Conservation (phyloP, 2,329 filamentous ascomycete genomes). For the Exophiala mesophila region DNA sequence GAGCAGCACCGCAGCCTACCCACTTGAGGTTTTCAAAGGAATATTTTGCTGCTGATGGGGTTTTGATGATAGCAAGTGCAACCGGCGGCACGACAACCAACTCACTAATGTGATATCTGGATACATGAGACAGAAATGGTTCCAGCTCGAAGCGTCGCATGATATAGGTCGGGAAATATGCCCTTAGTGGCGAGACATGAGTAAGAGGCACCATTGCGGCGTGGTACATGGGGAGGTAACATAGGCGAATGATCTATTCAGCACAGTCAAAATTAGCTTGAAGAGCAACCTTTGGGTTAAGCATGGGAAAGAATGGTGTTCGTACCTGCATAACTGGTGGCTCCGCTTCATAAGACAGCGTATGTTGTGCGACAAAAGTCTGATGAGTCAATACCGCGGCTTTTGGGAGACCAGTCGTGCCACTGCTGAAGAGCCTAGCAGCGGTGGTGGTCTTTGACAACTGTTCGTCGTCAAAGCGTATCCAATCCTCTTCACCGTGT, state of each 20-base stretch:
- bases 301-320: constrained; percentile 6
- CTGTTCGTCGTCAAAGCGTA: constrained; percentile 38
- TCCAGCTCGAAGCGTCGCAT: constrained; percentile 43
- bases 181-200: constrained; percentile 42
- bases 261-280: too few relatives aligned
- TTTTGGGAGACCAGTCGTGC: constrained; percentile 61
- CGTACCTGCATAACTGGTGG: not conserved
- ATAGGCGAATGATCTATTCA: constrained; percentile 7
- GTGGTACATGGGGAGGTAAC: constrained; percentile 49
- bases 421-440: constrained; percentile 53
- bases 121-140: constrained; percentile 37
- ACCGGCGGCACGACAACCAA: constrained; percentile 47
- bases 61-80: constrained; percentile 32
- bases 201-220: constrained; percentile 45
- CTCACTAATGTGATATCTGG: constrained; percentile 44
- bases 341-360: constrained; percentile 28
- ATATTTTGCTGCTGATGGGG: constrained; percentile 7
- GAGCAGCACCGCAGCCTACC: constrained; percentile 46
- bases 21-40: constrained; percentile 39
- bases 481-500: constrained; percentile 45
- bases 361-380: constrained; percentile 54
- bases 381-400: constrained; percentile 54
- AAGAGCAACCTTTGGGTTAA: constrained; percentile 1
- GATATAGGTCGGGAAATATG: constrained; percentile 44
- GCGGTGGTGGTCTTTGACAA: constrained; percentile 41